Evolutionary conservation across 192 early-diverging fungal species (phyloP), one percentile per base, ranked within the genome.

Genomic region (Phlyctochytrium arcticum): DNA sequence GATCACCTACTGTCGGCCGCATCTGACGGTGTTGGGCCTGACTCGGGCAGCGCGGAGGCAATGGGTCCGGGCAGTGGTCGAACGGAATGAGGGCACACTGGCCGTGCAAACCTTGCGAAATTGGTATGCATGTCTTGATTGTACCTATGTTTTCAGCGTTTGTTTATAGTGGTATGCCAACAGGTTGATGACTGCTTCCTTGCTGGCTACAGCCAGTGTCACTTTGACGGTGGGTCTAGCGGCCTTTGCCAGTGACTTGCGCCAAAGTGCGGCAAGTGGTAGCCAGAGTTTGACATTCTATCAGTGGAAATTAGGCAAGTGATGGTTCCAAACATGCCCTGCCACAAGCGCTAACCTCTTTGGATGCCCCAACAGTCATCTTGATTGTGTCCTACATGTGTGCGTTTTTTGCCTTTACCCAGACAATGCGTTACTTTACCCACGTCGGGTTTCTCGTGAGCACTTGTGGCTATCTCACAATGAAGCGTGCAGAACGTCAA

Each of bases 391-490:
- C 10, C 26, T 63, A 27, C 44, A 23, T 32, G 47, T 15, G 51
- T 6, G 1, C 61, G 9, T 63, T 63, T 32, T 63, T 63, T 34
- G 1, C n/a, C 61, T 55, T 63, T 24, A 63, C 61, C 27, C 61
- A 63, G 27, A n/a, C 61, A 0, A 63, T 63, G 49, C 19, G 61
- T 6, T 57, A 60, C 32, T 63, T 63, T 24, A 59, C 37, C 26
- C 61, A 63, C 34, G 36, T 55, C 33, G 30, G 29, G 23, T 31
- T 63, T 21, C 49, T 55, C 19, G 19, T 63, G 15, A 30, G 9
- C n/a, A 10, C 46, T 8, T 15, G 9, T 34, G 23, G 27, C 15
- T 12, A 12, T 15, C 12, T 29, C 15, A 12, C 15, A 23, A 26
- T 15, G 15, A 53, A 12, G n/a, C 35, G 35, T 37, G 56, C 15